Conservation (phyloP, 441 rosid species). For the Eruca vesicaria region DNA sequence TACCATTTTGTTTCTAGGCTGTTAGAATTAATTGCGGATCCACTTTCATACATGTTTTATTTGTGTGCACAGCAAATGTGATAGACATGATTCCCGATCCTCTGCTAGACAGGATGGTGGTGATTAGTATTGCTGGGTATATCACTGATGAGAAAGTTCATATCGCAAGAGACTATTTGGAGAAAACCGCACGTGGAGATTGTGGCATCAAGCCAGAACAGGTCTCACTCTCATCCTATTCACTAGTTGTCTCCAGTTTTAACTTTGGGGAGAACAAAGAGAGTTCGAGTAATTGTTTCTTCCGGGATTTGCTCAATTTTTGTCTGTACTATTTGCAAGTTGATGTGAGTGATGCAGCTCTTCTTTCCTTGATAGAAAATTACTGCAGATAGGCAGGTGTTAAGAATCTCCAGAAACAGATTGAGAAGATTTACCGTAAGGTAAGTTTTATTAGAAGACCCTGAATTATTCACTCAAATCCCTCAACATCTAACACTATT, state of each 20-base stretch:
- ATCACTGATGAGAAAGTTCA: slow-evolving; percentile 98
- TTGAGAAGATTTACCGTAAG: slow-evolving; percentile 99
- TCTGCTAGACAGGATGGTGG: slow-evolving; percentile 99
- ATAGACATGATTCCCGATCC: slow-evolving; percentile 91
- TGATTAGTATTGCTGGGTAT: slow-evolving; percentile 94
- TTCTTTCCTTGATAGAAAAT: slow-evolving; percentile 88
- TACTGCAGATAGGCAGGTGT: slow-evolving; percentile 99
- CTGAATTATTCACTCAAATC: neutral
- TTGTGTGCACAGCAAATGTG: slow-evolving; percentile 99
- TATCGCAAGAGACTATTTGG: slow-evolving; percentile 96
- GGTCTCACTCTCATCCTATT: slow-evolving; percentile 44
- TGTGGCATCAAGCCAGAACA: slow-evolving; percentile 96
- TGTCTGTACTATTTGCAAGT: slow-evolving; percentile 63
- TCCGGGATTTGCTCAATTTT: too few species aligned
- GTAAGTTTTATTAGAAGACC: slow-evolving; percentile 39
- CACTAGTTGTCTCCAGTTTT: neutral
- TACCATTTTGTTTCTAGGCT: slow-evolving; percentile 2
- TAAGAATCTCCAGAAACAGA: slow-evolving; percentile 98
- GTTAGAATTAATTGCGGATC: neutral
- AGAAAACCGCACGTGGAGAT: slow-evolving; percentile 81
- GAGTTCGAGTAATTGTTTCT: neutral
- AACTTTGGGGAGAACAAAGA: neutral
- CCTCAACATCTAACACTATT: neutral
- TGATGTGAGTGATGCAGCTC: slow-evolving; percentile 89
- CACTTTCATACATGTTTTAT: slow-evolving; percentile 66